Conservation (phyloP, 1,284 basidiomycete species). For the Fomes fomentarius region DNA sequence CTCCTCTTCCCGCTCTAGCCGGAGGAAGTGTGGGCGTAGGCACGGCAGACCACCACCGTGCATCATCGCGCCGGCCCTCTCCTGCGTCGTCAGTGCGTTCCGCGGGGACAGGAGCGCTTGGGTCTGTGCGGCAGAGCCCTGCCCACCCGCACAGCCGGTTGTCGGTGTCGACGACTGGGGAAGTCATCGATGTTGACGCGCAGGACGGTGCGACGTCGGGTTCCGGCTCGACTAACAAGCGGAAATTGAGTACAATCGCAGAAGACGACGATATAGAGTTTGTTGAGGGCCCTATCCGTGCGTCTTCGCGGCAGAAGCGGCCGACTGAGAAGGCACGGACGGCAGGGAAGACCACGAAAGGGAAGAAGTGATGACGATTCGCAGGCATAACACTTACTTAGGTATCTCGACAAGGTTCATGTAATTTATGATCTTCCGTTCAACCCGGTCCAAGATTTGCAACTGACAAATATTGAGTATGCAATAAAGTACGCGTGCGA, state of each 20-base stretch:
- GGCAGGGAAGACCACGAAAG: constrained; percentile 34
- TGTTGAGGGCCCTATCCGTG: constrained; percentile 46
- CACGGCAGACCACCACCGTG: constrained; percentile 4
- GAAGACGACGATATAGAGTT: constrained; percentile 60
- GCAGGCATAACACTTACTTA: neutral
- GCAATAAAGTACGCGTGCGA: neutral
- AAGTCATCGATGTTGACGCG: constrained; percentile 37
- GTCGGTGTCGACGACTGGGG: constrained; percentile 37
- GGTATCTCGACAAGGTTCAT: neutral
- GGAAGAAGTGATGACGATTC: constrained; percentile 23
- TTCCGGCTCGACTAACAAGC: constrained; percentile 40
- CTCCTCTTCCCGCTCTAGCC: constrained; percentile 25
- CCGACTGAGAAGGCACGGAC: constrained; percentile 38
- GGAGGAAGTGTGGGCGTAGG: neutral
- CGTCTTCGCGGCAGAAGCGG: constrained; percentile 37
- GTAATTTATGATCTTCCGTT: neutral
- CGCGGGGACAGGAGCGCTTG: constrained; percentile 24
- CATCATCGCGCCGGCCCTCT: constrained; percentile 32
- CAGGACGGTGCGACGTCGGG: constrained; percentile 25
- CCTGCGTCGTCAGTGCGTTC: constrained; percentile 38
- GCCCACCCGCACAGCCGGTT: constrained; percentile 38
- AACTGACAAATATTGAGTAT: neutral
- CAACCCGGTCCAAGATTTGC: neutral
- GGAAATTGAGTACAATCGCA: constrained; percentile 42
- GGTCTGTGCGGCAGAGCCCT: constrained; percentile 30